These are phyloP conservation scores for Cenchrus purpureus DNA, from an alignment of 176 grass and related monocot species.

Conservation along the genomic window DNA sequence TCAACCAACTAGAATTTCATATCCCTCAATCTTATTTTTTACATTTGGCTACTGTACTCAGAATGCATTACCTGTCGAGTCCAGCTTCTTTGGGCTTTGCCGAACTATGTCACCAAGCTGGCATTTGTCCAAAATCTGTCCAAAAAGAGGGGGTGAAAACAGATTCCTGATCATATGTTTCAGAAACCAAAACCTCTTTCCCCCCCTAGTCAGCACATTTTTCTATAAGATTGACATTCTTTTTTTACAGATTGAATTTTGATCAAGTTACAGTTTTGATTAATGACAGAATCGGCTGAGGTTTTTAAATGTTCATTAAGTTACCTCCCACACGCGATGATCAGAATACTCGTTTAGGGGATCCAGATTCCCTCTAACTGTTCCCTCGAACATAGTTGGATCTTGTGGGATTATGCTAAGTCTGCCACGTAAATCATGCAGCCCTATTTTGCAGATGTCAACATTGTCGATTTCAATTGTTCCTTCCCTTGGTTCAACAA, in stretches of 20 bases:
- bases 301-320: constrained; percentile 11
- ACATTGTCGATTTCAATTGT: constrained; percentile 84
- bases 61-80: constrained; percentile 67
- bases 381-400: constrained; percentile 89
- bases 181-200: not conserved
- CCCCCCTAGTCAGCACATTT: constrained; percentile 9
- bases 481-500: constrained; percentile 82
- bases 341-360: constrained; percentile 82
- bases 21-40: not conserved
- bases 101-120: constrained; percentile 86
- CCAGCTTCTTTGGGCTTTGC: constrained; percentile 72
- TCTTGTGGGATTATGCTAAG: constrained; percentile 97
- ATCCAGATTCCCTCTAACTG: constrained; percentile 90
- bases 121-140: constrained; percentile 84
- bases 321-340: constrained; percentile 89
- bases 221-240: not conserved
- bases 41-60: not conserved
- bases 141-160: constrained; percentile 22
- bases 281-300: not conserved
- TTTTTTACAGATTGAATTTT: constrained; percentile 21
- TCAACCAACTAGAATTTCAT: not conserved
- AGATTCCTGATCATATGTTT: constrained; percentile 12
- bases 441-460: constrained; percentile 84
- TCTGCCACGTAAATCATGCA: constrained; percentile 86
- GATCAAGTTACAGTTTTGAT: not conserved